phyloP scores from a whole-genome alignment of 2,329 filamentous ascomycete genomes.

The Elsinoe perseae region DNA sequence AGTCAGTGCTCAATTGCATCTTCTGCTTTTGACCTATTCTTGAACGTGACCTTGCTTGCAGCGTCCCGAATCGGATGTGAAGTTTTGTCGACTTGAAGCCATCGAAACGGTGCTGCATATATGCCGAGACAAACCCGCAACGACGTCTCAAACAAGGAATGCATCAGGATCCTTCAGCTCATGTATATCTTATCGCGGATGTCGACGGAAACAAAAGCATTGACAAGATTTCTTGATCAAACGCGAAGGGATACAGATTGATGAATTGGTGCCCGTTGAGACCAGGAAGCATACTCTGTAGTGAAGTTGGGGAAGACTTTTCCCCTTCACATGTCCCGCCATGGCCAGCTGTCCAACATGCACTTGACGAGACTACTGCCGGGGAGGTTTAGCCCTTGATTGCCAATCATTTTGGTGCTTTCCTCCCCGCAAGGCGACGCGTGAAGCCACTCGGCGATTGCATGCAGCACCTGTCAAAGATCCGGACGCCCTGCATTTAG shows the following conservation, averaged over 20 bases:
- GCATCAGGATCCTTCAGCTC: neutral
- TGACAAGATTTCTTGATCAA: neutral
- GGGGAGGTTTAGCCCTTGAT: neutral
- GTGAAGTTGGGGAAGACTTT: neutral
- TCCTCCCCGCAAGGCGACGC: neutral
- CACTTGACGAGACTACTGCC: neutral
- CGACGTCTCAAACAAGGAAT: slow-evolving; percentile 10
- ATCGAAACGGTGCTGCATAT: slow-evolving; percentile 12
- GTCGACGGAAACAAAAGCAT: neutral
- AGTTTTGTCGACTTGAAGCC: neutral
- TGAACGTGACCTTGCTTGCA: slow-evolving; percentile 1
- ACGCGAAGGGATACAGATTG: neutral
- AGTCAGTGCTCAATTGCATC: neutral
- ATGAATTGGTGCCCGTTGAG: slow-evolving; percentile 6
- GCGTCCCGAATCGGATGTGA: neutral
- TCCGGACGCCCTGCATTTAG: slow-evolving; percentile 7
- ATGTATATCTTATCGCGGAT: neutral
- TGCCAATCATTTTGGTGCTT: neutral
- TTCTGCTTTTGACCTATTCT: slow-evolving; percentile 7
- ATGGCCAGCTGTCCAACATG: neutral
- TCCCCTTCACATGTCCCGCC: neutral
- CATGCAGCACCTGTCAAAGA: slow-evolving; percentile 12
- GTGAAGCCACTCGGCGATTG: slow-evolving; percentile 5
- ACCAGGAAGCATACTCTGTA: neutral
- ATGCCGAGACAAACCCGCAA: slow-evolving; percentile 2